These are phyloP conservation scores for Raphanus raphanistrum DNA, from an alignment of 345 rosid genomes.

Conservation along the genomic window DNA sequence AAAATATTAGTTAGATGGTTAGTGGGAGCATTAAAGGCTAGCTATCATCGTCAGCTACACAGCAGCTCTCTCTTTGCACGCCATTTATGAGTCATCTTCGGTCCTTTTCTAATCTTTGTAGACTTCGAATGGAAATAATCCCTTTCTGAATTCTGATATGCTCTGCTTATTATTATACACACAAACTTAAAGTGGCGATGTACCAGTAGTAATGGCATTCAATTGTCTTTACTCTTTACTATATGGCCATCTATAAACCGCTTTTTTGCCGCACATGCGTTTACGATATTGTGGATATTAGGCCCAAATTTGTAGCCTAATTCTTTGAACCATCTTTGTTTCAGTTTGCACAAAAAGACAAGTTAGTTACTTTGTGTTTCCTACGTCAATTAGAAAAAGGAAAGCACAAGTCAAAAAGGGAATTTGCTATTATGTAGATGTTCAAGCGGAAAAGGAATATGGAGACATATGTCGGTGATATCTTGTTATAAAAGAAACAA, in stretches of 20 bases:
- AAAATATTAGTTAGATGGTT: not conserved
- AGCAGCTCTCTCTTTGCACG: constrained; percentile 29
- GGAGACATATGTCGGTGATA: no score
- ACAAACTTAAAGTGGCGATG: not conserved
- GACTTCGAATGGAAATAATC: not conserved
- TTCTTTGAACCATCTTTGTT: no score
- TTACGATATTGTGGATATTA: not conserved
- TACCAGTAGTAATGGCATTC: constrained; percentile 2
- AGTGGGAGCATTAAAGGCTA: constrained; percentile 23
- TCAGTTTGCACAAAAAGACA: no score
- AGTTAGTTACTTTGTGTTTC: no score
- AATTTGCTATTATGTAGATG: no score
- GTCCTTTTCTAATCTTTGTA: not conserved
- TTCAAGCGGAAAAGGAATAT: no score
- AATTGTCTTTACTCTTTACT: not conserved
- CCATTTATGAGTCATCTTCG: constrained; percentile 21
- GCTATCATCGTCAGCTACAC: constrained; percentile 11
- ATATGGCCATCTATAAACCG: not conserved
- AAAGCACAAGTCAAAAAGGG: no score
- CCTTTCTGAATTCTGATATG: constrained; percentile 4
- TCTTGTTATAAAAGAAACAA: no score
- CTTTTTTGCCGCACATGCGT: constrained; percentile 20
- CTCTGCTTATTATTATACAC: not conserved
- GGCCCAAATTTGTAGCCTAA: no score
- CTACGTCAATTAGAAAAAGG: no score